These are phyloP conservation scores for Peronospora belbahrii DNA, from an alignment of 352 stramenopile species.

Conservation along the genomic window DNA sequence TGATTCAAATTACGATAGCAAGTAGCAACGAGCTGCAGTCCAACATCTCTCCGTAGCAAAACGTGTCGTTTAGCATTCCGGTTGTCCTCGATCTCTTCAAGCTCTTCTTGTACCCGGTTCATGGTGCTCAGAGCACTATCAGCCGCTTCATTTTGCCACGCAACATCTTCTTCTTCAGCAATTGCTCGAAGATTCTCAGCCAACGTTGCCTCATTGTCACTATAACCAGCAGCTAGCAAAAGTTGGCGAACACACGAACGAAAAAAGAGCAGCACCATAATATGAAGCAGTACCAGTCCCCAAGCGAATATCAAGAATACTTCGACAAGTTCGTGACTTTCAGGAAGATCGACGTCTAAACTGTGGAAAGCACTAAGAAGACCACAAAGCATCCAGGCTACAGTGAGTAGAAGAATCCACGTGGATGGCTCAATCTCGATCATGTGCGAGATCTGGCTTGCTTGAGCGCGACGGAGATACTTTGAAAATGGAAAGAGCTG, in stretches of 20 bases:
- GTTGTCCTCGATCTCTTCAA: constrained; percentile 18
- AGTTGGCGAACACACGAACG: constrained; percentile 25
- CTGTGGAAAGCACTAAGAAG: constrained; percentile 8
- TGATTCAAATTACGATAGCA: constrained; percentile 19
- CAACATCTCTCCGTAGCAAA: constrained; percentile 15
- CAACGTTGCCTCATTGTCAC: constrained; percentile 5
- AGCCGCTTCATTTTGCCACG: constrained; percentile 17
- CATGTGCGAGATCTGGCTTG: constrained; percentile 74
- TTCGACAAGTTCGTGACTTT: constrained; percentile 27
- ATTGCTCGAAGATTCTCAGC: constrained; percentile 7
- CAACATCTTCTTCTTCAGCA: constrained; percentile 13
- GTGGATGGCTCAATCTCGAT: constrained; percentile 68
- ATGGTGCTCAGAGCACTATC: constrained; percentile 13
- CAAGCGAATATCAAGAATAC: constrained; percentile 32
- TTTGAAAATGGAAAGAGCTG: constrained; percentile 66
- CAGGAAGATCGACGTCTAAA: constrained; percentile 7
- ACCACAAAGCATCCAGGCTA: constrained; percentile 37
- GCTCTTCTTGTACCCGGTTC: constrained; percentile 20
- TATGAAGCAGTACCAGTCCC: constrained; percentile 26
- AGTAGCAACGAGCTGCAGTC: constrained; percentile 20
- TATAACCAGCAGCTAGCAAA: constrained; percentile 27
- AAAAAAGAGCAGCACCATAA: constrained; percentile 36
- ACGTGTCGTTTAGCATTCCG: constrained; percentile 9
- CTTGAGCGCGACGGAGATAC: constrained; percentile 62
- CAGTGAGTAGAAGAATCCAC: constrained; percentile 45